Evolutionary conservation across 2,329 filamentous ascomycete genomes (phyloP).

Genomic region (Colletotrichum spaethianum): DNA sequence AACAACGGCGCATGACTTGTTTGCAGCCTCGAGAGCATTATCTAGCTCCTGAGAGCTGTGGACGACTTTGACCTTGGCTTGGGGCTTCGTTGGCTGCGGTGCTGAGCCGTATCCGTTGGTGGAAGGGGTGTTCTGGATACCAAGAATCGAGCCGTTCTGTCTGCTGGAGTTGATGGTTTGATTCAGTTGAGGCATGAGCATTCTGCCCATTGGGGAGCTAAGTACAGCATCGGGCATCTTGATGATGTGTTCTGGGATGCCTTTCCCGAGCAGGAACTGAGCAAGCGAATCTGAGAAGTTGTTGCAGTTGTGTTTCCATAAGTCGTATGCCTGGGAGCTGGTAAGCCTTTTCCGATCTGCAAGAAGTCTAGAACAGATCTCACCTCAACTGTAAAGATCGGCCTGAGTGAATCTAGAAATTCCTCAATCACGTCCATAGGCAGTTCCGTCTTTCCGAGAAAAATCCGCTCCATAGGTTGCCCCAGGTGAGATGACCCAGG

Average conservation of each 20-base stretch:
- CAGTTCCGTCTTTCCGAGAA: slow-evolving; percentile 82
- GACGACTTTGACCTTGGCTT: slow-evolving; percentile 70
- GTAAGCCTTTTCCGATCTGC: background rate
- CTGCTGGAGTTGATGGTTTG: slow-evolving; percentile 66
- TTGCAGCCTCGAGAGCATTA: slow-evolving; percentile 70
- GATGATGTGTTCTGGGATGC: slow-evolving; percentile 89
- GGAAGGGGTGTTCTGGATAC: slow-evolving; percentile 57
- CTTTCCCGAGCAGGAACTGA: slow-evolving; percentile 89
- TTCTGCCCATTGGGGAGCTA: slow-evolving; percentile 88
- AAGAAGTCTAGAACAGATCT: slow-evolving; percentile 20
- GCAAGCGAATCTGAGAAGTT: slow-evolving; percentile 96
- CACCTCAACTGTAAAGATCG: slow-evolving; percentile 86
- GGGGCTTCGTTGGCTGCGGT: slow-evolving; percentile 45
- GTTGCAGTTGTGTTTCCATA: slow-evolving; percentile 95
- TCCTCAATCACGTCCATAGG: slow-evolving; percentile 87
- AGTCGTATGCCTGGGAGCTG: slow-evolving; percentile 80
- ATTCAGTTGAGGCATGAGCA: slow-evolving; percentile 81
- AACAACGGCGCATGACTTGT: slow-evolving; percentile 80
- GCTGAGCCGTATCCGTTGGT: slow-evolving; percentile 38
- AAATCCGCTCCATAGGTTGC: slow-evolving; percentile 81
- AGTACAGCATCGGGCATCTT: slow-evolving; percentile 89
- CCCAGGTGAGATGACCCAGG: slow-evolving; percentile 92
- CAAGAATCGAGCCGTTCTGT: slow-evolving; percentile 66
- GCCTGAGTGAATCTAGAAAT: slow-evolving; percentile 86
- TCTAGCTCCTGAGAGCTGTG: slow-evolving; percentile 73